Evolutionary conservation across 1,284 basidiomycete genomes (phyloP), one percentile per base, ranked within the genome.

Genomic region (Phenoliferia sp.): DNA sequence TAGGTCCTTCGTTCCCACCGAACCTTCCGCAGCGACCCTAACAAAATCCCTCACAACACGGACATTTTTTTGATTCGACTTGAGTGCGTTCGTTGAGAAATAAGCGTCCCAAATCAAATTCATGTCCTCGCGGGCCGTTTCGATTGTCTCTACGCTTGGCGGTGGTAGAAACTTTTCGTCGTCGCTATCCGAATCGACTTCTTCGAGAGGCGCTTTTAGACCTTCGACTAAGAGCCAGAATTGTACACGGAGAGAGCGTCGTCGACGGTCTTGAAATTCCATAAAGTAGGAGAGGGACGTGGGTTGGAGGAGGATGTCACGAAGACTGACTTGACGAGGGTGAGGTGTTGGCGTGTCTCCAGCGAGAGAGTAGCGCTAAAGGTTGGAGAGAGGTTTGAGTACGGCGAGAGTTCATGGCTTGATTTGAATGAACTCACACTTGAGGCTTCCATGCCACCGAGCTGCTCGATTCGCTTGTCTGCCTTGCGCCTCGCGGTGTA

Each of bases 141-240:
- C 59, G 48, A 65, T 33, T 5, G 55, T 19, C 32, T 34, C 59
- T 16, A 54, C 34, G 10, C 36, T 12, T 3, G 50, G 39, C 6
- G 56, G 60, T 12, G 48, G 44, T 7, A 32, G 33, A 16, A 22
- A 19, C 0, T 26, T 5, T 3, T 36, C 60, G 32, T 3, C 28
- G 34, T 67, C 63, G 36, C 26, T 32, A 36, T 62, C 61, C 19
- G n/a, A 19, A 28, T 35, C 58, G 33, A 63, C 28, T 39, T 86
- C 86, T 77, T 97, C 94, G 26, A 99, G 82, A 0, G 95, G 95
- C 73, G 95, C 92, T 80, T 97, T 98, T 84, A 98, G 94, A 61
- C 91, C 92, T 79, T 98, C 93, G 0, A 98, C 91, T 0, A 92
- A 91, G 3, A 98, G 83, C 95, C 95, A 98, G 80, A 97, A 99